Evolutionary conservation across 371 early-diverging fungal species (phyloP), one percentile per base, ranked within the genome.

Genomic region (Mucor plumbeus): DNA sequence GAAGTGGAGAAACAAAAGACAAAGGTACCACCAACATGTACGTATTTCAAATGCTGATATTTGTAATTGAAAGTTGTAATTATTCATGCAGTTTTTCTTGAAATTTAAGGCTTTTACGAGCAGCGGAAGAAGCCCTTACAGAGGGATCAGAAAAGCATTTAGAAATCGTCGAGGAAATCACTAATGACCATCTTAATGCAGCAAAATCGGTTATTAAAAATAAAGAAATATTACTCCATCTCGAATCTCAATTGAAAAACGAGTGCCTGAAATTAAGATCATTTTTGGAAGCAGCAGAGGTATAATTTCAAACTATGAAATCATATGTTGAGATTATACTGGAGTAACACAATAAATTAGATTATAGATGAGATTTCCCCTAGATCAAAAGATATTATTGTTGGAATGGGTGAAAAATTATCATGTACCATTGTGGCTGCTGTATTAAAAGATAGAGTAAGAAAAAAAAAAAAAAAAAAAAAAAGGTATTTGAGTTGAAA

Each of bases 331-430:
- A 34, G 4, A 26, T 19, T 57, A 17, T 54, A 7, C 13, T 36
- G 36, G 13, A n/a, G 40, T 48, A 59, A 36, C 50, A 36, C 15
- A 19, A 31, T 17, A 43, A 39, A 9, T 21, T 66, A 93, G 90
- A 91, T 95, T 65, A 97, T 99, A 71, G 94, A 95, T 65, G 99
- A 99, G 75, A 92, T 98, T n/a, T 97, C 98, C 10, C 95, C 97
- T 41, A 86, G 96, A 66, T 97, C 98, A 9, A 84, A 91, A 70
- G 99, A 99, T 78, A 90, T 97, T 57, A 97, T 99, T 67, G 89
- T 97, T 64, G 93, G 95, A n/a, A 87, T 90, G 44, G 99, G 99
- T 36, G 99, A 99, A 77, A 92, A 88, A 69, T 83, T 99, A 5
- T 91, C 97, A 3, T 97, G 97, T 68, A 84, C 88, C 39, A 90